Evolutionary conservation across 345 rosid species (phyloP), one percentile per base, ranked within the genome.

Genomic region (Pugionium dolabratum): DNA sequence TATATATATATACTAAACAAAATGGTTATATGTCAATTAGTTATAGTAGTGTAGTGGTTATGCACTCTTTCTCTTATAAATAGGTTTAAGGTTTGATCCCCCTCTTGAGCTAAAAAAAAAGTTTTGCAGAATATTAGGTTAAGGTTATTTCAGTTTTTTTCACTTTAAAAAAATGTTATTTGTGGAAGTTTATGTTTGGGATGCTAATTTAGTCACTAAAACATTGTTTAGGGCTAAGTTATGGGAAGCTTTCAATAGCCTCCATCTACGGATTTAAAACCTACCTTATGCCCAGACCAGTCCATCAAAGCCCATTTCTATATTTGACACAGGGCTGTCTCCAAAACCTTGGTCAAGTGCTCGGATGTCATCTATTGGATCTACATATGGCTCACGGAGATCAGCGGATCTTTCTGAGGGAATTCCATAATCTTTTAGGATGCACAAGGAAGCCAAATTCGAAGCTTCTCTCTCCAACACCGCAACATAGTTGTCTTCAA

Each of bases 401-500:
- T 90, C 97, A 6, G 88, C 74, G 7, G 98, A 93, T 83, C 95
- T 83, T 78, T 85, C 83, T 0, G 86, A 84, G 7, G 96, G 96
- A 60, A 93, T 93, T 47, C 98, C 97, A 29, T 93, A 88, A 75
- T 88, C 97, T 75, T 70, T 80, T 54, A 90, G 96, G 68, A 90
- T 83, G 60, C 82, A 59, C 54, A 89, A 59, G 2, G 92, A 86
- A 35, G 94, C 79, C 0, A 86, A 66, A 32, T 46, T 70, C 29
- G 96, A 81, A 9, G 86, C 85, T 75, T 86, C 86, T 64, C 89
- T 86, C 80, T 93, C 95, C 86, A 93, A 65, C 34, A 93, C 96
- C 46, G 81, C 89, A 2, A 93, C 62, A 65, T 85, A 88, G 79
- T 88, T 90, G 78, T 90, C 98, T 77, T 93, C 97, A 60, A 93